A percentile compares a stretch with the other conserved stretches of the same genome.
These are phyloP conservation scores for Parathielavia appendiculata DNA, from an alignment of 495 filamentous ascomycete species.

Conservation along the genomic window DNA sequence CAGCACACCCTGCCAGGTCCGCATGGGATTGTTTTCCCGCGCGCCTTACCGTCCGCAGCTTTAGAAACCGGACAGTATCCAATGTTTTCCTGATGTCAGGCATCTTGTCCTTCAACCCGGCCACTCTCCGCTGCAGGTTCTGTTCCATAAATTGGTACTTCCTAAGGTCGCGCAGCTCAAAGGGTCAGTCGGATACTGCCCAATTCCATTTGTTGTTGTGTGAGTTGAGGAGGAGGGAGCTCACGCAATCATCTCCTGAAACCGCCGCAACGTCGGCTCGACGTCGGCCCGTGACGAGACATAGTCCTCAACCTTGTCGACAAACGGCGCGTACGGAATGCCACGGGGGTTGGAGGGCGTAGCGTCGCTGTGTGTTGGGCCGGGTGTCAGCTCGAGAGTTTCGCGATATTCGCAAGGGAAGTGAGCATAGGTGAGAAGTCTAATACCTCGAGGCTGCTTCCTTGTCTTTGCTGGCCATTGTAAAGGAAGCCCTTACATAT, in stretches of 20 bases:
- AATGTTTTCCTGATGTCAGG: conserved; percentile 97
- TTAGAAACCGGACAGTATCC: conserved; percentile 82
- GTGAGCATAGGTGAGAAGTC: not conserved
- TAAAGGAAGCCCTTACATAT: conserved; percentile 10
- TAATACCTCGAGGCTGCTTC: conserved; percentile 4
- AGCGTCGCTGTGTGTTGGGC: conserved; percentile 27
- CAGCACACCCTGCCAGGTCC: not conserved
- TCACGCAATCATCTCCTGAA: conserved; percentile 98
- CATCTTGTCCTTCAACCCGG: conserved; percentile 85
- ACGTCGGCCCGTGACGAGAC: conserved; percentile 81
- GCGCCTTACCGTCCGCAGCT: conserved; percentile 54
- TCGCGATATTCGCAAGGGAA: not conserved
- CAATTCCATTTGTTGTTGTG: not conserved
- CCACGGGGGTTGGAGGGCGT: conserved; percentile 79
- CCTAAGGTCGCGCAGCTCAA: conserved; percentile 35
- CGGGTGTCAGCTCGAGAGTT: not conserved
- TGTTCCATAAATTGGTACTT: conserved; percentile 99
- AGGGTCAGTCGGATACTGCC: not conserved
- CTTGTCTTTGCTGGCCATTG: conserved; percentile 15
- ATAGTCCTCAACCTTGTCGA: conserved; percentile 95
- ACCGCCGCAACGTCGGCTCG: conserved; percentile 80
- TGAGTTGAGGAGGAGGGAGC: conserved; percentile 18
- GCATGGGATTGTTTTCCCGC: not conserved
- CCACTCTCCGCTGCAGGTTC: conserved; percentile 78
- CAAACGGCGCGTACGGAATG: conserved; percentile 91